These are phyloP conservation scores for Aspergillus cristatus DNA, from an alignment of 495 filamentous ascomycete genomes.

Conservation along the genomic window DNA sequence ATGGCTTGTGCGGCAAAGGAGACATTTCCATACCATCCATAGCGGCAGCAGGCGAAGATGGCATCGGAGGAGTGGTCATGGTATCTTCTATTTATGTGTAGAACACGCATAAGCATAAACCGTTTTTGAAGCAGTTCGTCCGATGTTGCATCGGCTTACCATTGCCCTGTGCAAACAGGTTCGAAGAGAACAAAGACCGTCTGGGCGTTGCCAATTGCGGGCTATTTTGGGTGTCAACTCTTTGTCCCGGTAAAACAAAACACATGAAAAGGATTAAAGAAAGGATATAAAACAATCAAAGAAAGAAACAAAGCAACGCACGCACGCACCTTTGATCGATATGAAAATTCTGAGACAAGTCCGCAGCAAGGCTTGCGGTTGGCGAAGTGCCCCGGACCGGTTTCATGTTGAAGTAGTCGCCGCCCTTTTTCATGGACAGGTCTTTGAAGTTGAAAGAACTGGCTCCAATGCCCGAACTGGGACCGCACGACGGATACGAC, in stretches of 20 bases:
- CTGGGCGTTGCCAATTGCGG: conserved; percentile 87
- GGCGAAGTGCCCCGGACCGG: conserved; percentile 78
- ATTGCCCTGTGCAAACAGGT: conserved; percentile 57
- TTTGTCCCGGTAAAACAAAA: conserved; percentile 1
- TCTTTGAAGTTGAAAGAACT: conserved; percentile 66
- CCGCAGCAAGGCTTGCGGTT: conserved; percentile 78
- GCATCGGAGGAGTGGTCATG: conserved; percentile 75
- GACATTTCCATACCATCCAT: conserved; percentile 90
- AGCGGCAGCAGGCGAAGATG: conserved; percentile 58
- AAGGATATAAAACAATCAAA: neutral
- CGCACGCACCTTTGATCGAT: conserved; percentile 72
- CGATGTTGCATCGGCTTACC: conserved; percentile 27
- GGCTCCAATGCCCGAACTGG: conserved; percentile 46
- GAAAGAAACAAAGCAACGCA: no score
- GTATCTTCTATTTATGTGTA: conserved; percentile 40
- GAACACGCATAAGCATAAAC: conserved; percentile 6
- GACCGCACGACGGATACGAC: conserved; percentile 40
- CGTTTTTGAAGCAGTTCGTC: neutral
- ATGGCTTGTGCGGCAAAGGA: conserved; percentile 80
- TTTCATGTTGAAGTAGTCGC: conserved; percentile 71
- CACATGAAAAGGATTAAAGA: neutral
- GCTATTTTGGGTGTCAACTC: conserved; percentile 44
- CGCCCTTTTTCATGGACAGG: conserved; percentile 56
- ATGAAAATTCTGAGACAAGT: conserved; percentile 93
- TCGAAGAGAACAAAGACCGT: conserved; percentile 82